Percentiles rank a stretch among this genome's conserved stretches.
These are phyloP conservation scores for Colletotrichum filicis DNA, from an alignment of 2,329 filamentous ascomycete species.

Conservation along the genomic window DNA sequence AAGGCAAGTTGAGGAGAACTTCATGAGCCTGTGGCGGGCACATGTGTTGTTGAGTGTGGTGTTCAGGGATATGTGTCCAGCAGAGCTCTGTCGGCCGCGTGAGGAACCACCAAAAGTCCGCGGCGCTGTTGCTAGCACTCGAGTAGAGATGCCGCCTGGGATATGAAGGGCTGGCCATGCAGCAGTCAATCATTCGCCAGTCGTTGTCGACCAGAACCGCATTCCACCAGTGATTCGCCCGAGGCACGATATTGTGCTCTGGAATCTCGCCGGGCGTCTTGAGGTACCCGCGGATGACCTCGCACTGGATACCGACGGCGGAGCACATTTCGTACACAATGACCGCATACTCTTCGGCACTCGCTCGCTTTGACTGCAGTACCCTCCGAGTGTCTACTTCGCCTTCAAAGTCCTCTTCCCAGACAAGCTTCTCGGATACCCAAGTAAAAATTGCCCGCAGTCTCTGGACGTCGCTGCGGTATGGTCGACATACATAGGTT, in stretches of 20 bases:
- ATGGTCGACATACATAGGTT: slow-evolving; percentile 92
- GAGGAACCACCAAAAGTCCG: slow-evolving; percentile 96
- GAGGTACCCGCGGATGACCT: slow-evolving; percentile 89
- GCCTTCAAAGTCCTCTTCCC: slow-evolving; percentile 96
- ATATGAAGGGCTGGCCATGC: slow-evolving; percentile 90
- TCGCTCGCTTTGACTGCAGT: slow-evolving; percentile 85
- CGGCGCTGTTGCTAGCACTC: slow-evolving; percentile 72
- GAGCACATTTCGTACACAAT: slow-evolving; percentile 94
- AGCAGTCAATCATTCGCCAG: slow-evolving; percentile 97
- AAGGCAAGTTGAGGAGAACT: slow-evolving; percentile 85
- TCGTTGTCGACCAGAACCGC: slow-evolving; percentile 91
- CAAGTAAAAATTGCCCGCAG: slow-evolving; percentile 96
- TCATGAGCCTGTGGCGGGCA: slow-evolving; percentile 89
- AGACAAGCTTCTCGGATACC: slow-evolving; percentile 93
- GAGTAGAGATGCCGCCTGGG: slow-evolving; percentile 84
- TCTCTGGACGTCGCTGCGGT: slow-evolving; percentile 92
- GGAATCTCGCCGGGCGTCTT: slow-evolving; percentile 88
- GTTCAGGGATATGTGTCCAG: slow-evolving; percentile 93
- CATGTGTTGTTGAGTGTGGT: slow-evolving; percentile 90
- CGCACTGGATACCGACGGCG: slow-evolving; percentile 87
- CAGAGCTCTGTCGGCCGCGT: slow-evolving; percentile 87
- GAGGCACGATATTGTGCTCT: slow-evolving; percentile 84
- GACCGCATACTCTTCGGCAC: slow-evolving; percentile 88
- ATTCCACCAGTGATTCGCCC: slow-evolving; percentile 98
- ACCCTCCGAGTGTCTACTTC: slow-evolving; percentile 84